Conservation (phyloP, 352 stramenopile species). For the Plasmopara halstedii region DNA sequence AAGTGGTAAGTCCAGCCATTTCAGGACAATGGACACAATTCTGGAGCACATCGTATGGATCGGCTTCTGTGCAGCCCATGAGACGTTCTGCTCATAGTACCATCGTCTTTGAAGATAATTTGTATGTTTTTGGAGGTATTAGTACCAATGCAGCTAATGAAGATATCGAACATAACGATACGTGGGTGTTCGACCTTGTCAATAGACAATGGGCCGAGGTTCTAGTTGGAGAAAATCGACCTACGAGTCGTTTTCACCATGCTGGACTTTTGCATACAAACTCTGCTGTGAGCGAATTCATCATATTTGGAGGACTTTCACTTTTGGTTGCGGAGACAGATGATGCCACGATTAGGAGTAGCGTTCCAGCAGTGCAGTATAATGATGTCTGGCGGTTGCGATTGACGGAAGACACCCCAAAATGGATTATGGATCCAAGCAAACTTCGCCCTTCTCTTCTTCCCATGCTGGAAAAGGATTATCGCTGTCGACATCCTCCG, state of each 20-base stretch:
- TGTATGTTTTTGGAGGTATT: conserved; percentile 64
- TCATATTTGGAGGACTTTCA: conserved; percentile 48
- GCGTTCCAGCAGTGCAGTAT: conserved; percentile 32
- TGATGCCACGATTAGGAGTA: neutral
- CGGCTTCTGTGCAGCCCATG: conserved; percentile 23
- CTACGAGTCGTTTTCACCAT: conserved; percentile 37
- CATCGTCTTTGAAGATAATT: conserved; percentile 30
- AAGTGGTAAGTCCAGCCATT: conserved; percentile 1
- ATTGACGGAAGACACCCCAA: conserved; percentile 11
- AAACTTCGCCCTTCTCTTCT: too few species aligned
- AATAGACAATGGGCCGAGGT: conserved; percentile 27
- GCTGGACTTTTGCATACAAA: conserved; percentile 35
- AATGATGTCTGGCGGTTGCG: conserved; percentile 48
- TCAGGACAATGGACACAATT: conserved; percentile 46
- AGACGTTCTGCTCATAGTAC: conserved; percentile 51
- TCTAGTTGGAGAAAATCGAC: conserved; percentile 11
- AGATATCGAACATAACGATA: conserved; percentile 64
- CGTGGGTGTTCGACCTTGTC: conserved; percentile 52
- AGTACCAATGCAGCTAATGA: conserved; percentile 24
- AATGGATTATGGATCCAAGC: conserved; percentile 37
- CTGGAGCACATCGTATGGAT: conserved; percentile 23
- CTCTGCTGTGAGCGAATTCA: conserved; percentile 30
- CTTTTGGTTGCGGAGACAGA: conserved; percentile 14
- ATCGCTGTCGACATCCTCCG: too few species aligned
- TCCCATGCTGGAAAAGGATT: too few species aligned